Evolutionary conservation across 208 protist species (phyloP), one percentile per base, ranked within the genome.

Genomic region (Trypanosoma lewisi): DNA sequence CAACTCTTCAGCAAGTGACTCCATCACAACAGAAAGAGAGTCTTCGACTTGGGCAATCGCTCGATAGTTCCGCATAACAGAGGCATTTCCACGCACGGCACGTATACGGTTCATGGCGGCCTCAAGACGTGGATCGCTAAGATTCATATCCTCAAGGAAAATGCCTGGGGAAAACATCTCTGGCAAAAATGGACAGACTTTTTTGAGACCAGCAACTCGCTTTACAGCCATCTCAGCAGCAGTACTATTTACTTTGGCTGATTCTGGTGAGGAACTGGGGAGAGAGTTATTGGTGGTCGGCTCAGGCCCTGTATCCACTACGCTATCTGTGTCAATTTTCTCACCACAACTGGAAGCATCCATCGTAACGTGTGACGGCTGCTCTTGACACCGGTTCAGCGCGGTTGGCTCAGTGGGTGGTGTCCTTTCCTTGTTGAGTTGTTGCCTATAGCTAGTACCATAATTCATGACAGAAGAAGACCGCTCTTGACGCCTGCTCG

Each of bases 61-160:
- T 12, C 56, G 23, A 37, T 55, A 70, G 39, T 56, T 70, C 21
- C 48, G 31, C 11, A 51, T 23, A 8, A 61, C 51, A 7, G 49
- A 49, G 11, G 58, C 57, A 60, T 57, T 65, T 23, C 56, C 63
- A 37, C 64, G 71, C 36, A 59, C 42, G 4, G 69, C 47, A 9
- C 52, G 52, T 2, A 77, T 47, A 16, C 71, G 63, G 39, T 77
- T 68, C 21, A 77, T 33, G 4, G 60, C 54, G 8, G 71, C 37
- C 19, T 61, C 59, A 19, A 77, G 25, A 17, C 74, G 73, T 12
- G 74, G 61, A 42, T 75, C 67, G 37, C 52, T 64, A 8, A 74
- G 45, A 17, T 84, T 69, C 0, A 84, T 30, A 47, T 84, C 78
- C 7, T 70, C 67, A 31, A 84, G 68, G 47, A 70, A 78, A n/a